Evolutionary conservation across 768 basidiomycete species (phyloP).

Genomic region (Suillus tomentosus): DNA sequence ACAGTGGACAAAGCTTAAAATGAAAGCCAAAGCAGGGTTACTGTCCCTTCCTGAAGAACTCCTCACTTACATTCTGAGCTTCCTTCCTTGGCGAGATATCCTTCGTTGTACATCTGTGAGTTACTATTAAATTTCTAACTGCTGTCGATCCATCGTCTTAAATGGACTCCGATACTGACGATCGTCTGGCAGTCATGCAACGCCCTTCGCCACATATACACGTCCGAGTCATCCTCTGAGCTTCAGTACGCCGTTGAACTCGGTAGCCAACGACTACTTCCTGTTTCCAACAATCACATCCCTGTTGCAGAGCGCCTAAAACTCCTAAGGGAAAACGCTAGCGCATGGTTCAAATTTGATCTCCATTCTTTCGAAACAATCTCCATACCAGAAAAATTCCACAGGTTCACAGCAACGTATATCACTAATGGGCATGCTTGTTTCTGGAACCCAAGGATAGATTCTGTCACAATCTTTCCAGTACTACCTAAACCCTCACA

Average conservation of each 20-base stretch:
- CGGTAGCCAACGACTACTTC: slow-evolving; percentile 1
- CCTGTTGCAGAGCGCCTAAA: not conserved
- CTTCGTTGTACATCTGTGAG: slow-evolving; percentile 5
- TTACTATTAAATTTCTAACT: not conserved
- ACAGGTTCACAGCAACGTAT: not conserved
- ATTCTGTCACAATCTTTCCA: not conserved
- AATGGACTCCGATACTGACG: not conserved
- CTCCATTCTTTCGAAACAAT: not conserved
- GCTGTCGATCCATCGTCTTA: not conserved
- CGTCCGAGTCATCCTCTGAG: not conserved
- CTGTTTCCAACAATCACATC: not conserved
- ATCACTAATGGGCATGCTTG: not conserved
- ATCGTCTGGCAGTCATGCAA: slow-evolving; percentile 1
- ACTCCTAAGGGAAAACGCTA: not conserved
- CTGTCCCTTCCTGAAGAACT: not conserved
- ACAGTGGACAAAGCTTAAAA: not conserved
- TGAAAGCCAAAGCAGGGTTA: not conserved
- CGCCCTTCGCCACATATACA: not conserved
- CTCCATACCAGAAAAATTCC: not conserved
- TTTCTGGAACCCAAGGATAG: not conserved
- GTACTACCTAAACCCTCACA: not conserved
- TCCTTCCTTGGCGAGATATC: slow-evolving; percentile 2
- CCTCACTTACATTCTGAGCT: not conserved
- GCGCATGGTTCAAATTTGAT: not conserved
- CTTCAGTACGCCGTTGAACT: slow-evolving; percentile 8